Evolutionary conservation across 2,329 filamentous ascomycete species (phyloP), one percentile per base, ranked within the genome.

Genomic region (Neospermospora avenae): DNA sequence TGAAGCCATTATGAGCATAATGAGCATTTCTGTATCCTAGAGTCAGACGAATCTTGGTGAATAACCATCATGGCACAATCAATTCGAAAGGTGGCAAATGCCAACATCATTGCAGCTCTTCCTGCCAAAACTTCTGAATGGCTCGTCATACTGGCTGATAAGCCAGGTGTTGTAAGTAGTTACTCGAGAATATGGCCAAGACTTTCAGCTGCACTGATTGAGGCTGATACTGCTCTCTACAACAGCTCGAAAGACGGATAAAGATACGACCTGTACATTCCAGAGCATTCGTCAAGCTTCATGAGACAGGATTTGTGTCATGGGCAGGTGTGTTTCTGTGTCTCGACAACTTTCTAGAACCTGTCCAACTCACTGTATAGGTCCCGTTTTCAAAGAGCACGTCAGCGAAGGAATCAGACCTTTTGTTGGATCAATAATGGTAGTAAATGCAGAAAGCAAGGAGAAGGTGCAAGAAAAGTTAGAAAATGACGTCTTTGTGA

Each of bases 231-330:
- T 20, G 18, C 25, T 5, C 2, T 53, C 24, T 8, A 3, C 41
- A 16, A 11, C 41, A 56, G 53, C 53, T 56, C 34, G 53, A 56
- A 46, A 41, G 53, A 18, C 41, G 53, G 11, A 44, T 56, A 11
- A 41, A 56, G 18, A 56, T 56, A 31, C 31, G 53, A 46, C 53
- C 53, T 14, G 25, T 46, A 11, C 53, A 56, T 31, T 56, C 53
- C 18, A 56, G 46, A 31, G 42, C 41, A 22, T 56, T 56, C 45
- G 39, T 56, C 4, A 46, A 56, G 25, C 53, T 56, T 31, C 53
- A 56, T 37, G 31, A 46, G 28, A 35, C 53, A 2, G 53, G 53
- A 2, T 45, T 56, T 24, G 53, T 44, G 14, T 46, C 39, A 11
- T 56, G 49, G 49, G 49, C 49, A n/a, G 49, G 49, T 53, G 4